Conservation (phyloP, 805 yeast species). For the Zygoascus biomembranicola region DNA sequence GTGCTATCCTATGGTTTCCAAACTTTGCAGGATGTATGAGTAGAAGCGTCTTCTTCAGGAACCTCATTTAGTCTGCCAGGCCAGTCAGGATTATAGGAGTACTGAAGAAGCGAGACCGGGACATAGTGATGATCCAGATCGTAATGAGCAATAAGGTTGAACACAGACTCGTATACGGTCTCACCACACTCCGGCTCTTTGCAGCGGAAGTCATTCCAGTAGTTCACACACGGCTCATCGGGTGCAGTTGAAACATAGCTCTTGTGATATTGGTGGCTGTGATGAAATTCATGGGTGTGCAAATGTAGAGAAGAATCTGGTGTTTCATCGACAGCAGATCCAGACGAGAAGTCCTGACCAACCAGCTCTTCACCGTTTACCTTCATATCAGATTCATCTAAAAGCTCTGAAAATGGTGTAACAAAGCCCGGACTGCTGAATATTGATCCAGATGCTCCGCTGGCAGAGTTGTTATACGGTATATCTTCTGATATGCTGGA, state of each 20-base stretch:
- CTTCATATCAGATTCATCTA: neutral
- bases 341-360: neutral
- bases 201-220: neutral
- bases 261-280: neutral
- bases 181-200: neutral
- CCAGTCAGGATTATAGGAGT: neutral
- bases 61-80: neutral
- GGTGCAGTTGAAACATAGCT: neutral
- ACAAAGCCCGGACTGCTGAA: neutral
- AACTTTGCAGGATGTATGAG: too few species aligned
- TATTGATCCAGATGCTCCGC: neutral
- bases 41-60: too few species aligned
- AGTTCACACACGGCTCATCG: neutral
- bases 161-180: neutral
- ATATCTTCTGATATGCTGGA: too few species aligned
- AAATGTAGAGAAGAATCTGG: neutral
- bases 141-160: neutral
- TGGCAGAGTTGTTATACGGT: neutral
- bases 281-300: neutral
- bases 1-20: too few species aligned
- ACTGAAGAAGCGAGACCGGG: neutral
- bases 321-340: neutral
- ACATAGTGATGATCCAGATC: neutral
- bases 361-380: neutral
- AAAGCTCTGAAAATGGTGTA: neutral